phyloP scores from a whole-genome alignment of 2,329 filamentous ascomycete species.

The Xylariaceae sp. region DNA sequence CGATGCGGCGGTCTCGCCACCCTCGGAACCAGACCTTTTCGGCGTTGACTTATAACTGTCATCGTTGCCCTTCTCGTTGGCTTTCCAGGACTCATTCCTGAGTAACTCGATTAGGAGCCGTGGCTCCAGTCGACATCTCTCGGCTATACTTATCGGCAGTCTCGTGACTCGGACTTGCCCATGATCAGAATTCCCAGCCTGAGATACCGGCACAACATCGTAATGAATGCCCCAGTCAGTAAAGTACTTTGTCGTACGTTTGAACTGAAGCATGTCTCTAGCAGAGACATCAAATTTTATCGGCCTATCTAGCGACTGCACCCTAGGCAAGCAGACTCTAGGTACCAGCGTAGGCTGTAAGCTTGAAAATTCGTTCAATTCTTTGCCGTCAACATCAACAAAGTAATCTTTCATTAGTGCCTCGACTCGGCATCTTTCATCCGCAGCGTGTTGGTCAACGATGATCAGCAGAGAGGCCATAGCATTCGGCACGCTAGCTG shows the following conservation, averaged over 20 bases:
- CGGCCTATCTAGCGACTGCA: conserved; percentile 55
- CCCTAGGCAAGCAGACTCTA: conserved; percentile 38
- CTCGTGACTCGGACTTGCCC: conserved; percentile 55
- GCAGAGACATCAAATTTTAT: conserved; percentile 69
- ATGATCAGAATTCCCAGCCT: conserved; percentile 6
- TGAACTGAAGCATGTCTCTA: conserved; percentile 66
- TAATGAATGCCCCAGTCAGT: conserved; percentile 76
- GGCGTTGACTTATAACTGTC: not conserved
- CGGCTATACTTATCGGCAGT: conserved; percentile 74
- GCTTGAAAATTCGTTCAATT: conserved; percentile 5
- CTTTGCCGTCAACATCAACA: conserved; percentile 1
- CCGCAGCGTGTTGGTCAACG: conserved; percentile 93
- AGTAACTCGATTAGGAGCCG: conserved; percentile 75
- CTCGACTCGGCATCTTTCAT: conserved; percentile 86
- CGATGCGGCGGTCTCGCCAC: conserved; percentile 5
- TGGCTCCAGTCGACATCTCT: conserved; percentile 77
- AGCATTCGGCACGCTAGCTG: not conserved
- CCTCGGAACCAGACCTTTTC: not conserved
- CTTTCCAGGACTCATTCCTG: conserved; percentile 74
- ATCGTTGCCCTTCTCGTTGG: conserved; percentile 53
- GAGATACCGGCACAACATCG: conserved; percentile 44
- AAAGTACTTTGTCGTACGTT: conserved; percentile 62
- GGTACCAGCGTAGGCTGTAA: not conserved
- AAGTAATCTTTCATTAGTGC: conserved; percentile 66
- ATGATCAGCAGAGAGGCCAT: conserved; percentile 63